A percentile compares a stretch with the other conserved stretches of the same genome.
Conservation (phyloP, 2,329 filamentous ascomycete genomes). For the Monilinia vaccinii-corymbosi region DNA sequence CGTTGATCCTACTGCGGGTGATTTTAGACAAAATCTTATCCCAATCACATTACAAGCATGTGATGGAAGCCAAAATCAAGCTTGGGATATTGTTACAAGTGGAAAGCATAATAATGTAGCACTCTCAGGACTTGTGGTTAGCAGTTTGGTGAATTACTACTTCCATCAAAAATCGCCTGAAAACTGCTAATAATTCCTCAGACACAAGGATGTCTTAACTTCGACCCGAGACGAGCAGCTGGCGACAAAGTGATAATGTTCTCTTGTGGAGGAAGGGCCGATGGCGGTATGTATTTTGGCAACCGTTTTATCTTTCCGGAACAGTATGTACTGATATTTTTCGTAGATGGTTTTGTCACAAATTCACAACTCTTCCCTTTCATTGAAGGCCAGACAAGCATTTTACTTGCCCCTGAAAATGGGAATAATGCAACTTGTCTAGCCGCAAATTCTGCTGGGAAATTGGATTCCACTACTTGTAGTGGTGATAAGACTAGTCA, state of each 20-base stretch:
- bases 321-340: background rate
- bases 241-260: conserved; percentile 48
- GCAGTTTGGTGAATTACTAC: conserved; percentile 35
- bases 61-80: conserved; percentile 33
- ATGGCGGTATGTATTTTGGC: conserved; percentile 31
- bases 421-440: conserved; percentile 37
- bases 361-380: conserved; percentile 42
- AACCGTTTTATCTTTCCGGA: background rate
- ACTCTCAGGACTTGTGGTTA: conserved; percentile 43
- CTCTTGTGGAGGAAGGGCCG: conserved; percentile 49
- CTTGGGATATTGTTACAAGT: conserved; percentile 37
- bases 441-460: conserved; percentile 24
- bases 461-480: conserved; percentile 21
- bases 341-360: conserved; percentile 28
- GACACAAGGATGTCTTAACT: conserved; percentile 51
- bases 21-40: conserved; percentile 37
- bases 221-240: conserved; percentile 42
- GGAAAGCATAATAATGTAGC: conserved; percentile 43
- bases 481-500: conserved; percentile 12
- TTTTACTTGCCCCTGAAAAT: conserved; percentile 38
- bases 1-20: conserved; percentile 36
- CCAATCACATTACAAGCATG: conserved; percentile 36
- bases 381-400: conserved; percentile 27
- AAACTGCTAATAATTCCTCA: conserved; percentile 13
- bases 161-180: background rate